These are phyloP conservation scores for Phytophthora ohioensis DNA, from an alignment of 352 stramenopile genomes.

Conservation along the genomic window DNA sequence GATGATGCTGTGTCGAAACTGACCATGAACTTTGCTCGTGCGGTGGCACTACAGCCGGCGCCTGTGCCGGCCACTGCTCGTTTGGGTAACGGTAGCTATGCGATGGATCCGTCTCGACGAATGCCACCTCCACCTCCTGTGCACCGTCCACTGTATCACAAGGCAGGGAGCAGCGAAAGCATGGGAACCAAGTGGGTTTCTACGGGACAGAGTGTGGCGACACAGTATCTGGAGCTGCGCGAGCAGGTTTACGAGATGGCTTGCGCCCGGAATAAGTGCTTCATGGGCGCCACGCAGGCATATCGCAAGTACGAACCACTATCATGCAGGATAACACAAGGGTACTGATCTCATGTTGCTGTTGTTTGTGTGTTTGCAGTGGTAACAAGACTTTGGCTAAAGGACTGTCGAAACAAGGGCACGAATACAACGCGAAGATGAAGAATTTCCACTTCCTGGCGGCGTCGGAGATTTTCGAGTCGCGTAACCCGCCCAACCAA, in stretches of 20 bases:
- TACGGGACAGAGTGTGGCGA: constrained; percentile 62
- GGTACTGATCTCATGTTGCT: constrained; percentile 18
- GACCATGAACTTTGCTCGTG: constrained; percentile 83
- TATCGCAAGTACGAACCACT: constrained; percentile 67
- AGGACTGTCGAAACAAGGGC: constrained; percentile 76
- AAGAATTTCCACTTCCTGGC: constrained; percentile 84
- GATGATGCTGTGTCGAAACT: constrained; percentile 45
- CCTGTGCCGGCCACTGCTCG: constrained; percentile 1
- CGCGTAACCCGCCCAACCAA: constrained; percentile 78
- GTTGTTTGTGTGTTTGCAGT: constrained; percentile 46
- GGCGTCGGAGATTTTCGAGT: constrained; percentile 81
- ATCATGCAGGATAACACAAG: too few species aligned
- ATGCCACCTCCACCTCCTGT: constrained; percentile 29
- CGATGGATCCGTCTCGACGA: constrained; percentile 28
- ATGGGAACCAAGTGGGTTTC: constrained; percentile 67
- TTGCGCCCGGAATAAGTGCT: constrained; percentile 87
- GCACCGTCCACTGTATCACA: constrained; percentile 65
- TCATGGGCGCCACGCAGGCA: constrained; percentile 87
- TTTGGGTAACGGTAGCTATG: constrained; percentile 22
- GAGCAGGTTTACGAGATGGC: constrained; percentile 84
- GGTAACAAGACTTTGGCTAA: constrained; percentile 80
- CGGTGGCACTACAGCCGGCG: constrained; percentile 67
- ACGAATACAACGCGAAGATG: constrained; percentile 88
- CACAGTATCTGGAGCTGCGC: constrained; percentile 80
- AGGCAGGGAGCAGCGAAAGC: constrained; percentile 46